Evolutionary conservation across 495 filamentous ascomycete species (phyloP).

Genomic region (Parmelia sp.): DNA sequence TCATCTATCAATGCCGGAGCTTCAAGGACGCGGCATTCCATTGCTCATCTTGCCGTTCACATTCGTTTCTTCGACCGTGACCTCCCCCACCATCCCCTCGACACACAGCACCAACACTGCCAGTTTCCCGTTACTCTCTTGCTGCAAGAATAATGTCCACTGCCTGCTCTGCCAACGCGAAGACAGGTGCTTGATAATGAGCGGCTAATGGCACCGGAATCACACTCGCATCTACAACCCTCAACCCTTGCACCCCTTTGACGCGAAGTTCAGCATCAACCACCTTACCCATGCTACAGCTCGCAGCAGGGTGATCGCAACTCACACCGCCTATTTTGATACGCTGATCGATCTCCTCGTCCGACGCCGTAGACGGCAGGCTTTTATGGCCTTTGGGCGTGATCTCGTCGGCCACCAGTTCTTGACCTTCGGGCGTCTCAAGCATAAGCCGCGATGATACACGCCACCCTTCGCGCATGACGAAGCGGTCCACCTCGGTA

Average conservation of each 20-base stretch:
- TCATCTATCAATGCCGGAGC: too few species aligned
- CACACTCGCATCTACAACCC: conserved; percentile 29
- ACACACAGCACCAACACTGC: too few species aligned
- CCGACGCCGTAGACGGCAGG: not conserved
- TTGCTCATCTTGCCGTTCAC: too few species aligned
- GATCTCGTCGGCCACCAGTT: conserved; percentile 1
- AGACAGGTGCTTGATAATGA: conserved; percentile 25
- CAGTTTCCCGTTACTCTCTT: too few species aligned
- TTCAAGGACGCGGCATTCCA: too few species aligned
- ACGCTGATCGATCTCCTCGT: not conserved
- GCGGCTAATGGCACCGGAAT: conserved; percentile 22
- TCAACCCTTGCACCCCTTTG: conserved; percentile 23
- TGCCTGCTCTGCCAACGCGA: conserved; percentile 28
- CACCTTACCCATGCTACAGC: conserved; percentile 21
- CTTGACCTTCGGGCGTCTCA: not conserved
- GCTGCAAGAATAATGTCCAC: conserved; percentile 17
- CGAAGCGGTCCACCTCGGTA: conserved; percentile 25
- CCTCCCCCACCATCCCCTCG: too few species aligned
- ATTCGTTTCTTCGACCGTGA: too few species aligned
- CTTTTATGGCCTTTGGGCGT: not conserved
- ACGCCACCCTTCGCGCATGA: conserved; percentile 1
- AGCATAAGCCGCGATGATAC: not conserved
- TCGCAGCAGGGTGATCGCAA: not conserved
- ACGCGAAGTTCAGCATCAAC: conserved; percentile 25
- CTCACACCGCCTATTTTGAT: not conserved